Base-by-base conservation (phyloP, 2,329 filamentous ascomycete genomes). In the Cadophora malorum region DNA sequence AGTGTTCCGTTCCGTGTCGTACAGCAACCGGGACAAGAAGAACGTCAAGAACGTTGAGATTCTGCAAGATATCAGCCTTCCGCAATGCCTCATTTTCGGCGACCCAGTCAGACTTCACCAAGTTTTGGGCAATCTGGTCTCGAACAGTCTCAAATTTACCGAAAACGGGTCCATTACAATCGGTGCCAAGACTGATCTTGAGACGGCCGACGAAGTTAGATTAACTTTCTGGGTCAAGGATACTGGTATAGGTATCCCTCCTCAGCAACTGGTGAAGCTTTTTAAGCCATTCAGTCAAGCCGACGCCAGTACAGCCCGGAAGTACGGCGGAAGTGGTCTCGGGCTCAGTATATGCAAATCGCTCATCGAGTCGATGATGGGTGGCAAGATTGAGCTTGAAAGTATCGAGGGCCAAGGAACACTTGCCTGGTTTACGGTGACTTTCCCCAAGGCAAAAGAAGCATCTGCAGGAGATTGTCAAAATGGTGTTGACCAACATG, bases 251-350 rank as follows among this genome's bases (percentile, higher is more conserved):
- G 94, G 94, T 21, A 97, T 97, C 66, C 90, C 92, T 0, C 87
- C 91, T 23, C 90, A 95, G 77, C 90, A 94, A 74, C 85, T 95
- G 60, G 88, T 90, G 69, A 96, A 96, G 70, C 85, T 97, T 1
- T 97, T 97, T 85, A 88, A 93, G 74, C 94, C 94, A 0, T 97
- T 97, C 77, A 95, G 92, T 65, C 94, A 97, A 79, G 94, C 95
- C 1, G 94, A 97, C 79, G 91, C 91, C 59, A 96, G 92, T 73
- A 97, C 94, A 2, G 93, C 94, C 64, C 86, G 94, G 63, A 96
- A 94, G 76, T 97, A 97, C 74, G 94, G 94, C 50, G 94, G 94
- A 53, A 97, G 93, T 73, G 94, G 94, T 28, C 88, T 97, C 2
- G 94, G 94, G 1, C 84, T 97, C 53, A 96, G 92, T 76, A 97